phyloP scores from a whole-genome alignment of 208 protist species.

The Leishmania braziliensis region DNA sequence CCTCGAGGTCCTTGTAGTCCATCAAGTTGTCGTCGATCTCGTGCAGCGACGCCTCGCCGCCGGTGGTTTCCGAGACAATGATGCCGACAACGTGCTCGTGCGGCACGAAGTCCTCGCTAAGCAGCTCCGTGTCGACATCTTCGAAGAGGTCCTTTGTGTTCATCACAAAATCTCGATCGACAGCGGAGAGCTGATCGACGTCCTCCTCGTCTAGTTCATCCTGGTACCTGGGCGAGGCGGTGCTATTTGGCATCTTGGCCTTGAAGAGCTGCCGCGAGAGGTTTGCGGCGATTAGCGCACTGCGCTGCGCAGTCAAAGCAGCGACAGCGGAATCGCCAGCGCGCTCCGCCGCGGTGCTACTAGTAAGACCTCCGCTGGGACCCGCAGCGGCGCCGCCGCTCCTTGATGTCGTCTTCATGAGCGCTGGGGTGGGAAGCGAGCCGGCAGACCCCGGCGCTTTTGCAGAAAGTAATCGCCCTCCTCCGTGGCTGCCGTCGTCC shows the following conservation, averaged over 20 bases:
- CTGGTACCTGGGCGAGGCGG: slow-evolving; percentile 13
- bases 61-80: slow-evolving; percentile 56
- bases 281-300: slow-evolving; percentile 20
- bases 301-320: slow-evolving; percentile 9
- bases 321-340: slow-evolving; percentile 5
- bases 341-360: not conserved
- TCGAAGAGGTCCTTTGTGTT: slow-evolving; percentile 71
- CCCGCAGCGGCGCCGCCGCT: not conserved
- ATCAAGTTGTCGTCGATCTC: slow-evolving; percentile 73
- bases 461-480: not conserved
- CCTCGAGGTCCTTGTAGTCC: slow-evolving; percentile 66
- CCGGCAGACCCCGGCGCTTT: not conserved
- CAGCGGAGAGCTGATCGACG: slow-evolving; percentile 31
- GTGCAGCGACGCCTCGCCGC: slow-evolving; percentile 51
- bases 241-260: slow-evolving; percentile 17
- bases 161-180: slow-evolving; percentile 65
- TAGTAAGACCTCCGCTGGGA: not conserved
- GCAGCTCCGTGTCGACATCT: slow-evolving; percentile 68
- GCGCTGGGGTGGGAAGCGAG: not conserved
- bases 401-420: slow-evolving; percentile 4
- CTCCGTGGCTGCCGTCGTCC: not conserved
- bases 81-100: slow-evolving; percentile 82
- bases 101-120: slow-evolving; percentile 67
- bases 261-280: slow-evolving; percentile 60
- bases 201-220: slow-evolving; percentile 55